phyloP scores from a whole-genome alignment of 2,329 filamentous ascomycete genomes.

The Aspergillus flavus region DNA sequence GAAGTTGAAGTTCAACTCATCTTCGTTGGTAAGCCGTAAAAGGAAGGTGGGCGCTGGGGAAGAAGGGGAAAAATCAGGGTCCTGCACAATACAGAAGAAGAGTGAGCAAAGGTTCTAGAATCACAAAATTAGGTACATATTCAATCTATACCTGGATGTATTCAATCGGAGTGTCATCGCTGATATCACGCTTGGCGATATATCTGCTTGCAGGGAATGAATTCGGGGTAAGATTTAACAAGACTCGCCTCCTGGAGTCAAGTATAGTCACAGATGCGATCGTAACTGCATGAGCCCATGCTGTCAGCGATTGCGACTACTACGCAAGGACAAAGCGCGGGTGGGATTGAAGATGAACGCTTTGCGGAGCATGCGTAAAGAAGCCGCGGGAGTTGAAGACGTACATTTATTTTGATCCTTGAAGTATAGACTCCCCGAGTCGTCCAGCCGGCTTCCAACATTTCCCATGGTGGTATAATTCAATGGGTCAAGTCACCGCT shows the following conservation, averaged over 20 bases:
- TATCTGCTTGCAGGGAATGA: conserved; percentile 82
- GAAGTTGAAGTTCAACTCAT: conserved; percentile 91
- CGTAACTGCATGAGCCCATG: conserved; percentile 63
- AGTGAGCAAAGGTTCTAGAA: neutral
- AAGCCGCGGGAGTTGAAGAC: conserved; percentile 18
- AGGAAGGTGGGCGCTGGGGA: conserved; percentile 68
- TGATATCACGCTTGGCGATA: conserved; percentile 68
- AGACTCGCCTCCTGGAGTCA: conserved; percentile 74
- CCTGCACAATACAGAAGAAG: conserved; percentile 56
- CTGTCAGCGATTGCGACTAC: conserved; percentile 2
- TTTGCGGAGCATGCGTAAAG: neutral
- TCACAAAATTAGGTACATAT: neutral
- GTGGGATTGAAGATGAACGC: neutral
- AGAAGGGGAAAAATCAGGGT: conserved; percentile 66
- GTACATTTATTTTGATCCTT: conserved; percentile 90
- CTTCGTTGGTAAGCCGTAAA: conserved; percentile 83
- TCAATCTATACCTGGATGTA: conserved; percentile 76
- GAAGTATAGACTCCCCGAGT: conserved; percentile 75
- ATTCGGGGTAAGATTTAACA: conserved; percentile 81
- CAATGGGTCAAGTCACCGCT: conserved; percentile 30
- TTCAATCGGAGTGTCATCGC: conserved; percentile 78
- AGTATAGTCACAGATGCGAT: conserved; percentile 82
- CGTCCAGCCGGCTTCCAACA: conserved; percentile 85
- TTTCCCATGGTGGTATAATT: conserved; percentile 73
- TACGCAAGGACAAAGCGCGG: neutral